Percentiles rank a stretch among this genome's conserved stretches.
These are phyloP conservation scores for Trichoderma sp. DNA, from an alignment of 2,329 filamentous ascomycete species.

Conservation along the genomic window DNA sequence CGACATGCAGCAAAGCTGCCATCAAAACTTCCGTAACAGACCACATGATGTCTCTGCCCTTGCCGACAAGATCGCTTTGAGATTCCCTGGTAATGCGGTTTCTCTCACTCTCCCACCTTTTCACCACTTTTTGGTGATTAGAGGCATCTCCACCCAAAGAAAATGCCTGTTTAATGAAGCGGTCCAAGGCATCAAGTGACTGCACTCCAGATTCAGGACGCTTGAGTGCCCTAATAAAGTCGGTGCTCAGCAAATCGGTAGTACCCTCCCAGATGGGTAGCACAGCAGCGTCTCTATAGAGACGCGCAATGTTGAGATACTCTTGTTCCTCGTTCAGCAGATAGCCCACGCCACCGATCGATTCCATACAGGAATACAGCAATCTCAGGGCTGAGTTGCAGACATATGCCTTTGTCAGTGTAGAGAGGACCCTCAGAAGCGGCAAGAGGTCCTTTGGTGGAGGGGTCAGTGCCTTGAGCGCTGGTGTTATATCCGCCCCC, in stretches of 20 bases:
- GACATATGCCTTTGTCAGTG: constrained; percentile 58
- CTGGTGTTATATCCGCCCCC: constrained; percentile 16
- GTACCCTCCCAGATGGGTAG: constrained; percentile 71
- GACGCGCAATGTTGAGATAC: constrained; percentile 62
- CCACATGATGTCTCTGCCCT: not conserved
- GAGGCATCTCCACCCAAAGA: constrained; percentile 27
- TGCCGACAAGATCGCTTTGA: not conserved
- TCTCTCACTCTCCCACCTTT: not conserved
- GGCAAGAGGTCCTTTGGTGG: constrained; percentile 26
- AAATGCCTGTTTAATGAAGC: constrained; percentile 35
- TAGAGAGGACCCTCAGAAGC: constrained; percentile 57
- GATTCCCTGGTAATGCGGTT: not conserved
- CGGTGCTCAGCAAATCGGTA: constrained; percentile 64
- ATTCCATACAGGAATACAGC: constrained; percentile 61
- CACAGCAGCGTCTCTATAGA: constrained; percentile 64
- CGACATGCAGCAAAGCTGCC: constrained; percentile 27
- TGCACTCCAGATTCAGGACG: constrained; percentile 39
- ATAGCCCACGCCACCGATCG: constrained; percentile 65
- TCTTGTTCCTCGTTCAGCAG: constrained; percentile 62
- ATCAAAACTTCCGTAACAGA: not conserved
- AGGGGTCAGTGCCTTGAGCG: constrained; percentile 34
- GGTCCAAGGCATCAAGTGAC: constrained; percentile 43
- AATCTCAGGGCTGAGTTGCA: constrained; percentile 50
- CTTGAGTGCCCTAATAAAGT: constrained; percentile 48
- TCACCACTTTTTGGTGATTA: not conserved